A percentile compares a stretch with the other conserved stretches of the same genome.
phyloP scores from a whole-genome alignment of 257 asterid genomes.

The Salvia rosmarinus region DNA sequence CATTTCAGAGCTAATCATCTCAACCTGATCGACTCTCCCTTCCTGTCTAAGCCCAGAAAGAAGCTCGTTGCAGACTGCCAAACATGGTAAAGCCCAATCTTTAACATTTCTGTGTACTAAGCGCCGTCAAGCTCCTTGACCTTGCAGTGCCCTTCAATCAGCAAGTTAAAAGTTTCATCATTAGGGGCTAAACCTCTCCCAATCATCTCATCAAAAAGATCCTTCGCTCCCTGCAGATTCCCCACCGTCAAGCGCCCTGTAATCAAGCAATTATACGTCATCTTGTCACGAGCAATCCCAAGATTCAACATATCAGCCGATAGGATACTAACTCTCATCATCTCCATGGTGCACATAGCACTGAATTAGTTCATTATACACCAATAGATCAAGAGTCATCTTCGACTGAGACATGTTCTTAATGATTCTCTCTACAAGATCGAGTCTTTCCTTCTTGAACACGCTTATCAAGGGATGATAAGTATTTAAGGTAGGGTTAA shows the following conservation, averaged over 20 bases:
- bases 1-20: conserved; percentile 63
- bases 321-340: conserved; percentile 48
- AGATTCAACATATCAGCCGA: conserved; percentile 53
- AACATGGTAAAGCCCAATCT: conserved; percentile 50
- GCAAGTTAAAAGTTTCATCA: conserved; percentile 52
- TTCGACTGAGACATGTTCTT: conserved; percentile 55
- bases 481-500: conserved; percentile 67
- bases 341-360: conserved; percentile 55
- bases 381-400: conserved; percentile 56
- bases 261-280: conserved; percentile 74
- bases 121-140: conserved; percentile 60
- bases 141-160: conserved; percentile 69
- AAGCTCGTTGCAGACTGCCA: conserved; percentile 49
- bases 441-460: conserved; percentile 46
- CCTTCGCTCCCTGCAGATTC: conserved; percentile 54
- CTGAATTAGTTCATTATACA: conserved; percentile 67
- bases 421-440: conserved; percentile 54
- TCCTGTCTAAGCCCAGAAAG: conserved; percentile 60
- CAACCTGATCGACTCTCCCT: conserved; percentile 52
- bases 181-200: conserved; percentile 56
- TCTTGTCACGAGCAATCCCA: conserved; percentile 56
- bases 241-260: conserved; percentile 55
- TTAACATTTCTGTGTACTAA: conserved; percentile 68
- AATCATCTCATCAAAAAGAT: conserved; percentile 56
- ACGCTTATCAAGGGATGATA: conserved; percentile 64